Conservation (phyloP, 2,329 filamentous ascomycete species). For the Bipolaris bicolor region DNA sequence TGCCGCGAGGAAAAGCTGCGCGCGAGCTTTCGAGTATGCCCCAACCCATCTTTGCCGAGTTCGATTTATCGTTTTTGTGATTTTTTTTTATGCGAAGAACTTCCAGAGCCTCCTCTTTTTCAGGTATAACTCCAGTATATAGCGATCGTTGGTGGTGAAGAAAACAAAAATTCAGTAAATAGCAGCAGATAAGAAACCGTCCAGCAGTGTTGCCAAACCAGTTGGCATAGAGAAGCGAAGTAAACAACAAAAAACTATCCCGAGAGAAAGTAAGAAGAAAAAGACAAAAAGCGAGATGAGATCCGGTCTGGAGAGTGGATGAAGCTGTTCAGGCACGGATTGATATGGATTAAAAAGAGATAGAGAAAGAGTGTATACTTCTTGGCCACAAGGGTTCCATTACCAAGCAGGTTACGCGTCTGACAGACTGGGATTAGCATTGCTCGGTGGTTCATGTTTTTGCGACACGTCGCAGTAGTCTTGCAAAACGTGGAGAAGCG, state of each 20-base stretch:
- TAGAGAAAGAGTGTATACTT: background rate
- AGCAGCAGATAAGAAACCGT: constrained; percentile 8
- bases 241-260: background rate
- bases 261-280: constrained; percentile 4
- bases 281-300: constrained; percentile 1
- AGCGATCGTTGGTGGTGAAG: background rate
- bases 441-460: constrained; percentile 8
- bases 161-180: background rate
- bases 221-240: constrained; percentile 14
- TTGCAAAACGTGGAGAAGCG: constrained; percentile 3
- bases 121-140: background rate
- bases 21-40: constrained; percentile 19
- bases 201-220: constrained; percentile 19
- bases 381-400: constrained; percentile 7
- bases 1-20: constrained; percentile 14
- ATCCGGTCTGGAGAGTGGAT: constrained; percentile 8
- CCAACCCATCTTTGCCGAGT: constrained; percentile 15
- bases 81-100: background rate
- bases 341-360: constrained; percentile 1
- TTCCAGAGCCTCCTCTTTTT: background rate
- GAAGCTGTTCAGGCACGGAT: constrained; percentile 5
- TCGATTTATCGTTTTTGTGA: background rate
- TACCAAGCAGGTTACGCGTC: constrained; percentile 12
- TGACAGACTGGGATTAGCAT: constrained; percentile 13
- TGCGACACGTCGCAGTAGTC: constrained; percentile 15